These are phyloP conservation scores for Apiotrichum mycotoxinovorans DNA, from an alignment of 1,284 basidiomycete genomes.

Conservation along the genomic window DNA sequence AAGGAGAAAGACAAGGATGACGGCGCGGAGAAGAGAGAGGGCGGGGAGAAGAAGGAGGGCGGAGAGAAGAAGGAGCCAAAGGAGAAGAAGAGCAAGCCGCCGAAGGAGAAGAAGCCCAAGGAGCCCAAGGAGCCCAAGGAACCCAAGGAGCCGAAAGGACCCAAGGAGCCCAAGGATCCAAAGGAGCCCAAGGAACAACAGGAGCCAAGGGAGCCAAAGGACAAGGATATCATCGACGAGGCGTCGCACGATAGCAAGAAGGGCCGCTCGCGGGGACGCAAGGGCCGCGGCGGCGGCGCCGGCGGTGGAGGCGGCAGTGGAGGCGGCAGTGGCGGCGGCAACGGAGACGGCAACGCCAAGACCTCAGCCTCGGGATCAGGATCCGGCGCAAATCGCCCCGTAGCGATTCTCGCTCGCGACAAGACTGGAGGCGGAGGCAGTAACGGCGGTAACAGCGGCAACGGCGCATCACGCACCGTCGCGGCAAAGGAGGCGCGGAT, in stretches of 20 bases:
- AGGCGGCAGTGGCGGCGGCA: background rate
- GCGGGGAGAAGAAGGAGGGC: constrained; percentile 3
- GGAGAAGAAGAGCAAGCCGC: no score
- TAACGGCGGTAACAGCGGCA: background rate
- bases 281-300: constrained; percentile 5
- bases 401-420: no score
- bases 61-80: no score
- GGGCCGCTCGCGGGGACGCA: background rate
- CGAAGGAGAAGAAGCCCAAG: background rate
- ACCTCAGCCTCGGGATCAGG: no score
- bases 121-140: constrained; percentile 2
- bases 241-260: constrained; percentile 2
- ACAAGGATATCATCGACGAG: background rate
- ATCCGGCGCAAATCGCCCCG: no score
- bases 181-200: constrained; percentile 4
- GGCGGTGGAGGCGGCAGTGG: background rate
- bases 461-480: background rate
- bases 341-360: background rate
- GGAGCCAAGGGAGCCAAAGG: constrained; percentile 1
- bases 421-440: no score
- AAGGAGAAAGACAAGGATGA: background rate
- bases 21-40: background rate
- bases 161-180: constrained; percentile 5
- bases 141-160: constrained; percentile 1
- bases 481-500: constrained; percentile 17